Evolutionary conservation across 176 grass and related monocot genomes (phyloP), one percentile per base, ranked within the genome.

Genomic region (Carex myosuroides): DNA sequence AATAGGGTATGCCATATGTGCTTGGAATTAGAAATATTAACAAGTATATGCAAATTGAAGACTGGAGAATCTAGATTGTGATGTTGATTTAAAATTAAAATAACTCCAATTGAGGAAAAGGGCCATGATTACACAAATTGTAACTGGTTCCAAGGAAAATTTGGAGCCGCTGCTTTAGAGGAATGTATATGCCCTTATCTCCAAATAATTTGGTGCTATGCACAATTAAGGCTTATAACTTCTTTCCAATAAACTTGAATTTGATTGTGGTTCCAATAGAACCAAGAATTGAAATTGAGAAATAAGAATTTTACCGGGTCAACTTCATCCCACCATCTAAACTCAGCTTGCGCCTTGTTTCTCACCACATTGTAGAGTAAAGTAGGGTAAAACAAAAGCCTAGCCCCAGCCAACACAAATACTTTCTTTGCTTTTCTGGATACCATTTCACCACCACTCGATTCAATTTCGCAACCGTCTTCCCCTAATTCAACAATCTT

Each of bases 301-400:
- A 24, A 60, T 56, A 52, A n/a, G 50, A 72, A 30, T 44, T 84
- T 79, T 70, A 94, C 94, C 90, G 89, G 90, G 73, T 94, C 90
- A 83, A 97, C 89, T 87, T 94, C 90, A 85, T 97, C 92, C 94
- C 94, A 97, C 94, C 94, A 97, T 52, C 90, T 89, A 84, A 94
- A 94, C 89, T 97, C 92, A 71, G 92, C 85, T 80, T 97, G 90
- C 61, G 92, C 85, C 85, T 91, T 94, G 87, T 87, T 97, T 64
- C 92, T 88, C 50, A 94, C 85, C 76, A 97, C 87, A 85, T 97
- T 97, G 87, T 94, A 94, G 16, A 97, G 59, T 60, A 94, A 83
- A 79, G 94, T 94, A 44, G 92, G 94, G 87, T 94, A 94, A 89
- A 97, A 94, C 29, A 97, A 85, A 58, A 91, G 56, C 88, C 94